Evolutionary conservation across 1,284 basidiomycete species (phyloP).

Genomic region (Coniophora puteana): DNA sequence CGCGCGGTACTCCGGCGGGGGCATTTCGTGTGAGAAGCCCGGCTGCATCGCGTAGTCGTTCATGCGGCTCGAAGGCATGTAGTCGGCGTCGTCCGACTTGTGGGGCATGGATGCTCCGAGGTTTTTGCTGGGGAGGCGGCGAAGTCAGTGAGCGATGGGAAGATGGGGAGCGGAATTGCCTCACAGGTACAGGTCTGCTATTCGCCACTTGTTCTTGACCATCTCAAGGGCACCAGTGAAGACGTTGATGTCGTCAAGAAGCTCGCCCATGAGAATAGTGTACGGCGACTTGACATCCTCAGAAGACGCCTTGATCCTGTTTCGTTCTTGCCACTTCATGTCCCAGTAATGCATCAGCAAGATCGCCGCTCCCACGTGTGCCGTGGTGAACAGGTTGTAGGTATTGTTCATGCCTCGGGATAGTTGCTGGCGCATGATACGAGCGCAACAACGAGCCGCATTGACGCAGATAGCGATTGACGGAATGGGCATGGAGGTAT

Average conservation of each 20-base stretch:
- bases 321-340: constrained; percentile 40
- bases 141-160: constrained; percentile 9
- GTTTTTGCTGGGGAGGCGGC: constrained; percentile 17
- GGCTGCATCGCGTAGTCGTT: constrained; percentile 12
- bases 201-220: constrained; percentile 39
- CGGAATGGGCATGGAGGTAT: constrained; percentile 34
- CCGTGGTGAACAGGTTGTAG: constrained; percentile 36
- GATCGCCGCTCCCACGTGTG: constrained; percentile 42
- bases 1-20: constrained; percentile 13
- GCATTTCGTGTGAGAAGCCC: constrained; percentile 6
- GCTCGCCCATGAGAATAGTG: constrained; percentile 33
- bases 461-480: constrained; percentile 65
- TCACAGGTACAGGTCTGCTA: constrained; percentile 41
- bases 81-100: constrained; percentile 21
- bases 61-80: constrained; percentile 13
- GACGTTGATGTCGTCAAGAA: constrained; percentile 37
- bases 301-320: constrained; percentile 17
- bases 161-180: constrained; percentile 16
- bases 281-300: constrained; percentile 39
- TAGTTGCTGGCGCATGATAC: constrained; percentile 53
- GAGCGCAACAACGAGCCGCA: constrained; percentile 59
- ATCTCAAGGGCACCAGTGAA: constrained; percentile 39
- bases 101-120: constrained; percentile 25
- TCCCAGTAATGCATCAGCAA: constrained; percentile 48
- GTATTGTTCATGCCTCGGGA: constrained; percentile 37